Percentiles rank a stretch among this genome's conserved stretches.
Evolutionary conservation across 441 rosid genomes (phyloP).

Genomic region (Cnidoscolus chayamansa): DNA sequence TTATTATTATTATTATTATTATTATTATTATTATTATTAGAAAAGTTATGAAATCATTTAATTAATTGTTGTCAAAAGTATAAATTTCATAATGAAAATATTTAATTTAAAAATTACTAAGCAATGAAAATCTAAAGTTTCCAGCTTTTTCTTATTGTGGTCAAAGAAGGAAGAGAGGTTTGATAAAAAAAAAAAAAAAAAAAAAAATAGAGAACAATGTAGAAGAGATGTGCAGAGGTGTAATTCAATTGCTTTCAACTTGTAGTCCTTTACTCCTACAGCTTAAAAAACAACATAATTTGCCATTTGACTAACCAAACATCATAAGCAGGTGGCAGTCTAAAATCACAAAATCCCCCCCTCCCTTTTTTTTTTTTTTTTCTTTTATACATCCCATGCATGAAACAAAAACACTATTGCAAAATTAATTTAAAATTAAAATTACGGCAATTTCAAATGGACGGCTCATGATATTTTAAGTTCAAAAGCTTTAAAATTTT

Average conservation of each 20-base stretch:
- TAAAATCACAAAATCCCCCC: conserved; percentile 27
- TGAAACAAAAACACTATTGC: conserved; percentile 22
- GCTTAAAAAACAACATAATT: conserved; percentile 27
- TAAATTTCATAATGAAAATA: no score
- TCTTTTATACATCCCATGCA: conserved; percentile 33
- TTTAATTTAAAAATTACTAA: no score
- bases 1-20: no score
- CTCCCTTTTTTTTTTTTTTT: neutral
- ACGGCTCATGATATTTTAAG: conserved; percentile 27
- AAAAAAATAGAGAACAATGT: neutral
- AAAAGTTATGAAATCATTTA: no score
- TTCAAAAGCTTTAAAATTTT: conserved; percentile 32
- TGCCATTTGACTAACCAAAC: conserved; percentile 31
- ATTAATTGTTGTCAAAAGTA: no score
- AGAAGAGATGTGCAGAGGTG: neutral
- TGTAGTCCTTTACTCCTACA: conserved; percentile 19
- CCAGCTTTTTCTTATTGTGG: neutral
- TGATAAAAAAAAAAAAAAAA: neutral
- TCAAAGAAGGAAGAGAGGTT: neutral
- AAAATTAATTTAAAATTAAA: conserved; percentile 17
- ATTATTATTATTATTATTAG: no score
- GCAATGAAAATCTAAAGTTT: no score
- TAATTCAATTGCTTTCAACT: conserved; percentile 6
- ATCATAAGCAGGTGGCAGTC: conserved; percentile 27
- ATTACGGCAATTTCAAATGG: conserved; percentile 27